Conservation (phyloP, 176 grass and related monocot species). For the Aegilops speltoides region DNA sequence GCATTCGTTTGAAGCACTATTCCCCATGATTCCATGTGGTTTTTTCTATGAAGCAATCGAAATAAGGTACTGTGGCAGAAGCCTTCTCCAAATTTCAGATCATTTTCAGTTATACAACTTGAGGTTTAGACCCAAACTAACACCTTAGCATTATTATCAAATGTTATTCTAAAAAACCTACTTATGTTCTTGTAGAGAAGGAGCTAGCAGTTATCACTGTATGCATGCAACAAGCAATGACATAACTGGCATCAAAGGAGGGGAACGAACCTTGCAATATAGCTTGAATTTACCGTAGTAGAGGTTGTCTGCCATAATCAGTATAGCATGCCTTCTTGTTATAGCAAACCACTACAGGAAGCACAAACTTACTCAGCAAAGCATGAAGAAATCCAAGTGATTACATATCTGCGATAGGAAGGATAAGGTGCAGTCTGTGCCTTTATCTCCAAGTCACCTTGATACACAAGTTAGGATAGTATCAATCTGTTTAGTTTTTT, state of each 20-base stretch:
- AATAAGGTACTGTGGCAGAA: background rate
- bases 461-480: background rate
- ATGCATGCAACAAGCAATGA: background rate
- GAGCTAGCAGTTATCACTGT: background rate
- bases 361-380: conserved; percentile 23
- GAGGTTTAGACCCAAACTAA: conserved; percentile 16
- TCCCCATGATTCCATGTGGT: background rate
- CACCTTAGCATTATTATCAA: background rate
- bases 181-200: background rate
- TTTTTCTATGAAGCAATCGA: background rate
- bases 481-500: background rate
- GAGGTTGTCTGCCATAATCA: conserved; percentile 86
- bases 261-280: conserved; percentile 89
- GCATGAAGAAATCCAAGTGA: conserved; percentile 15
- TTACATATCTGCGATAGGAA: background rate
- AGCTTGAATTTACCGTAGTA: conserved; percentile 95
- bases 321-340: conserved; percentile 89
- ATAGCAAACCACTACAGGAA: conserved; percentile 94
- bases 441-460: background rate
- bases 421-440: background rate
- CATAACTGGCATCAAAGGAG: background rate
- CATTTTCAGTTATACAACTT: conserved; percentile 6
- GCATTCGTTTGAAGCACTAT: background rate
- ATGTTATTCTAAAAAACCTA: conserved; percentile 12
- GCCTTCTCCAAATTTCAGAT: conserved; percentile 1